Base-by-base conservation (phyloP, 257 asterid species). In the Nicotiana noctiflora region DNA sequence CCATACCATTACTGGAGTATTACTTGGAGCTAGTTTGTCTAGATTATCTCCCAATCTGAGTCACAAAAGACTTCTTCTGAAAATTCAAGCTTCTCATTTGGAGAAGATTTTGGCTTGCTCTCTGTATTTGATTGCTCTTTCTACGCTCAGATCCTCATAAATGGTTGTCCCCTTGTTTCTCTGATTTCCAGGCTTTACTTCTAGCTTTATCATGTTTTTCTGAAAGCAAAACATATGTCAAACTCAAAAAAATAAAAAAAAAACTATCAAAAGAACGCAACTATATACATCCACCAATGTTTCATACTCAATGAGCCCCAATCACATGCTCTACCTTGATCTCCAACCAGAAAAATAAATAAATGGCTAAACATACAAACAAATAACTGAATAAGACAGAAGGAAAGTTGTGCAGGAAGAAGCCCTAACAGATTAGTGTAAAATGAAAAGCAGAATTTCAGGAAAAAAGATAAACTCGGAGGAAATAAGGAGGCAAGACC, bases 21-120 rank as follows among this genome's bases (percentile, higher is more conserved):
- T 0, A n/a, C 18, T 32, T 52, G 79, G 62, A 55, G 79, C 46
- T 76, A 15, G 3, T 14, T 1, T 31, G 56, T 51, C 68, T 68
- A 81, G 66, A 84, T 40, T 8, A 84, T 75, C 84, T 70, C 85
- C 87, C 87, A 85, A n/a, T 85, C 85, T 19, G 87, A 55, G 27
- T 85, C 87, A 6, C 57, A 72, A 81, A 75, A 70, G 44, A 59
- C 81, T 9, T 63, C 10, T 19, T 64, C 81, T 6, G 21, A 46
- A n/a, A 25, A 31, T 55, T 78, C 79, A 15, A 68, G 46, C 27
- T 56, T 70, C 12, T 56, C 57, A 34, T 32, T n/a, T 25, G 64
- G 67, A 25, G 21, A 53, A 32, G 61, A 34, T 14, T 10, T 29
- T 23, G 49, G 8, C 9, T 6, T 27, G n/a, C 77, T 17, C n/a